phyloP scores from a whole-genome alignment of 768 basidiomycete genomes.

The Chalciporus chontae region DNA sequence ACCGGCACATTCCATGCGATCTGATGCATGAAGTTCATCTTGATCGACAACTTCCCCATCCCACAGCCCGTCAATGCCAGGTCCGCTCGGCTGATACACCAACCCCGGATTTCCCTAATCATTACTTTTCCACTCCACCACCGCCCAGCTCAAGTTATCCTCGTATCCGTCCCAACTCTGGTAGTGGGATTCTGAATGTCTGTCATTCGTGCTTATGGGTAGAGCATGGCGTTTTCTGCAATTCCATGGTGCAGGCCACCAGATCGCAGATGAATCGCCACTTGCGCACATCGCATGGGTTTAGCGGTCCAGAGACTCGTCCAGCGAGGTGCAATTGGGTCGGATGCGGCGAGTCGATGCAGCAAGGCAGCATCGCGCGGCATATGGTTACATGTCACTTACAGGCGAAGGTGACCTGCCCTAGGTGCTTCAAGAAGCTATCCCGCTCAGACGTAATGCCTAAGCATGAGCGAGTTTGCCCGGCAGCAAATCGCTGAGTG shows the following conservation, averaged over 20 bases:
- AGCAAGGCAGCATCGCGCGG: constrained; percentile 27
- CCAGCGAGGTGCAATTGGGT: constrained; percentile 20
- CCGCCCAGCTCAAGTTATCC: background rate
- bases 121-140: background rate
- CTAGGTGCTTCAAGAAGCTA: constrained; percentile 26
- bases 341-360: constrained; percentile 20
- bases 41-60: background rate
- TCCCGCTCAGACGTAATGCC: constrained; percentile 26
- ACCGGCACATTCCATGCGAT: background rate
- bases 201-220: constrained; percentile 21
- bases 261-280: constrained; percentile 27
- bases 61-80: background rate
- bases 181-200: constrained; percentile 2
- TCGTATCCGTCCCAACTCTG: background rate
- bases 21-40: background rate
- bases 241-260: constrained; percentile 17
- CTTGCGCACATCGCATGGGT: constrained; percentile 21
- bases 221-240: constrained; percentile 10
- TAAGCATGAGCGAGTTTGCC: constrained; percentile 26
- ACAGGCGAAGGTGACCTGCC: constrained; percentile 26
- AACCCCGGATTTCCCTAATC: background rate
- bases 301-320: constrained; percentile 20
- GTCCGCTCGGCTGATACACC: background rate
- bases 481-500: constrained; percentile 14
- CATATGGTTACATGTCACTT: constrained; percentile 27